phyloP scores from a whole-genome alignment of 1,284 basidiomycete genomes.

The Uromyces viciae-fabae region DNA sequence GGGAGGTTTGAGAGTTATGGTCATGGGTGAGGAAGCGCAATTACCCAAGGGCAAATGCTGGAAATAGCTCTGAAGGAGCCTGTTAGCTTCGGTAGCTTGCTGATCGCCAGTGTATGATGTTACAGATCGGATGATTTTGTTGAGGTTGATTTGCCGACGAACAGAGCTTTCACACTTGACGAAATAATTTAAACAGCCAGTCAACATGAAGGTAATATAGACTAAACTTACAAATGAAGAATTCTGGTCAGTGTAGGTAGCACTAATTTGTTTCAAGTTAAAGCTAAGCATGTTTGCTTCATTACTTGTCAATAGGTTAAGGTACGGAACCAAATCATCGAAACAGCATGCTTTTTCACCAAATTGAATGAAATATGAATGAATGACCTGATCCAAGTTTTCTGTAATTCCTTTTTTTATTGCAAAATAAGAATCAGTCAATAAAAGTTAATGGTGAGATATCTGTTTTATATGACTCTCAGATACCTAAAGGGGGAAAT shows the following conservation, averaged over 20 bases:
- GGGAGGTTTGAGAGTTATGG: not conserved
- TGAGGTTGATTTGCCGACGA: constrained; percentile 28
- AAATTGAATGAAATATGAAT: constrained; percentile 68
- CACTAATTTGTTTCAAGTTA: not conserved
- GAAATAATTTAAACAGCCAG: not conserved
- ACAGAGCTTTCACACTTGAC: constrained; percentile 20
- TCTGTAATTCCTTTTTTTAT: too few relatives aligned
- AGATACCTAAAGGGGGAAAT: constrained; percentile 13
- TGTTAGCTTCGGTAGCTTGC: not conserved
- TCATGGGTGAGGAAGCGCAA: not conserved
- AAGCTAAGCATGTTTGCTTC: constrained; percentile 41
- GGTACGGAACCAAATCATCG: constrained; percentile 72
- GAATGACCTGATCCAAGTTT: constrained; percentile 52
- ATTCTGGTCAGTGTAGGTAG: too few relatives aligned
- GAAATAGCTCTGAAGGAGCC: constrained; percentile 15
- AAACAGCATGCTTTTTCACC: constrained; percentile 77
- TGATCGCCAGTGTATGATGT: not conserved
- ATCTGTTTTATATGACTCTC: too few relatives aligned
- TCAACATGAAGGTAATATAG: not conserved
- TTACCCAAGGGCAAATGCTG: constrained; percentile 37
- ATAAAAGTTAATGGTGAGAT: constrained; percentile 19
- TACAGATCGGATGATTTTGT: constrained; percentile 23
- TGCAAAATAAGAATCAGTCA: constrained; percentile 27
- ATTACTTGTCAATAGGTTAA: constrained; percentile 58
- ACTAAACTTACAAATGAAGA: not conserved